phyloP scores from a whole-genome alignment of 176 grass and related monocot species.

The Eragrostis curvula region DNA sequence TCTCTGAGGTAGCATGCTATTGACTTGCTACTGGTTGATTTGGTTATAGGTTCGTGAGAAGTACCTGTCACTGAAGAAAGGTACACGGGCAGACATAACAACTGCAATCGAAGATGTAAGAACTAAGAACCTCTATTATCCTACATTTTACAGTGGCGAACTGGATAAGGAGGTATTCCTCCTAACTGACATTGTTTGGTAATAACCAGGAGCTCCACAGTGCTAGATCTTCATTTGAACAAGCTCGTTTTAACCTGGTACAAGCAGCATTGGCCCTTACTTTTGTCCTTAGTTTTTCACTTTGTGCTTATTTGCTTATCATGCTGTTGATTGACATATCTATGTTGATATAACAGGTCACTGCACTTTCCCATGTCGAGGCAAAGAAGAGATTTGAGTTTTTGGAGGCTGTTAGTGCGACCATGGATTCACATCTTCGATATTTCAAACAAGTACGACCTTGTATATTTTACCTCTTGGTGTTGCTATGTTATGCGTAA shows the following conservation, averaged over 20 bases:
- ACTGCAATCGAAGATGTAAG: conserved; percentile 90
- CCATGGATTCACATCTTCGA: conserved; percentile 95
- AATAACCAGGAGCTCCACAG: conserved; percentile 81
- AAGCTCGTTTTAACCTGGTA: conserved; percentile 99
- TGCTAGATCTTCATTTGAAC: conserved; percentile 94
- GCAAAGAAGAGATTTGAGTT: conserved; percentile 99
- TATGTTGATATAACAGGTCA: conserved; percentile 63
- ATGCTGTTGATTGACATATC: conserved; percentile 23
- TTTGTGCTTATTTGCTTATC: conserved; percentile 21
- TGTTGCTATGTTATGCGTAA: conserved; percentile 35
- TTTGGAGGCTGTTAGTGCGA: conserved; percentile 95
- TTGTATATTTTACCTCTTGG: conserved; percentile 34
- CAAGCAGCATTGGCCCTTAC: conserved; percentile 3
- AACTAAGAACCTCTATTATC: conserved; percentile 54
- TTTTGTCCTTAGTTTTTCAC: conserved; percentile 18
- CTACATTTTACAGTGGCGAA: conserved; percentile 16
- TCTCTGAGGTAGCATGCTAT: conserved; percentile 23
- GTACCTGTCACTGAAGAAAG: conserved; percentile 93
- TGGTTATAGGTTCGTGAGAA: conserved; percentile 80
- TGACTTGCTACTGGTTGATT: conserved; percentile 33
- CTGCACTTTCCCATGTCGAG: conserved; percentile 90
- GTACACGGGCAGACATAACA: conserved; percentile 81
- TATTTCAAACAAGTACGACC: conserved; percentile 95
- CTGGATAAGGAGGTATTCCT: conserved; percentile 24
- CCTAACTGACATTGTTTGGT: conserved; percentile 38